Percentiles rank a stretch among this genome's conserved stretches.
Evolutionary conservation across 2,329 filamentous ascomycete genomes (phyloP).

Genomic region (Calonectria hongkongensis): DNA sequence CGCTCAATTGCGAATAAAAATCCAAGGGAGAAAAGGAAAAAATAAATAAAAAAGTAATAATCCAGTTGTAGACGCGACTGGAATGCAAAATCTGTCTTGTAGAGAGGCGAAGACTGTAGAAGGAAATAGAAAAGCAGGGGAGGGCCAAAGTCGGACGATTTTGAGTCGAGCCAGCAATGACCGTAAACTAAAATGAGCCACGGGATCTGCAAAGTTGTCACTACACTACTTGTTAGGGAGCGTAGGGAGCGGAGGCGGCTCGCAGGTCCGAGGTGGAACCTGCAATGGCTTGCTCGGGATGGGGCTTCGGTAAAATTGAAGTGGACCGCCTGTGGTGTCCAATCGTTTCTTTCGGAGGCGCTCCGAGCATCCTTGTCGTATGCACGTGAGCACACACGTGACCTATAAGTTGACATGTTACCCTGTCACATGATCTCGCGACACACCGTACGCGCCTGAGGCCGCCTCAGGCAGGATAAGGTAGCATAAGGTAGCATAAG

Average conservation of each 20-base stretch:
- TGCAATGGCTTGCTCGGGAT: neutral
- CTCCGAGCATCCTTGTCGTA: neutral
- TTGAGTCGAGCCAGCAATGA: too few species aligned
- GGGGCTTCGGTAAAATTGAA: neutral
- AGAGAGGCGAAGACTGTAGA: neutral
- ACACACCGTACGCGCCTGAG: slow-evolving; percentile 40
- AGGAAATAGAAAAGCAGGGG: neutral
- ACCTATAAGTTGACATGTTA: neutral
- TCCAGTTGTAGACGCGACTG: too few species aligned
- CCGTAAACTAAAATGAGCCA: neutral
- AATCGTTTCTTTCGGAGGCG: neutral
- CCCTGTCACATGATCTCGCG: slow-evolving; percentile 49
- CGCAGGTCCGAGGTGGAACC: slow-evolving; percentile 11
- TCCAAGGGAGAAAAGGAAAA: too few species aligned
- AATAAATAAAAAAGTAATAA: too few species aligned
- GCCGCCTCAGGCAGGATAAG: neutral
- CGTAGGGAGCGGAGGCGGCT: neutral
- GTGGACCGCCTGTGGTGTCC: neutral
- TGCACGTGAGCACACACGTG: neutral
- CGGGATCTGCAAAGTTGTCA: neutral
- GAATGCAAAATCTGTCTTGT: too few species aligned
- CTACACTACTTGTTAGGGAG: neutral
- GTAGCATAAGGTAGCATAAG: neutral
- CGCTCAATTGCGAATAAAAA: too few species aligned
- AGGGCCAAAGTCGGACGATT: neutral